phyloP scores from a whole-genome alignment of 768 basidiomycete species.

The Lentinula lateritia region DNA sequence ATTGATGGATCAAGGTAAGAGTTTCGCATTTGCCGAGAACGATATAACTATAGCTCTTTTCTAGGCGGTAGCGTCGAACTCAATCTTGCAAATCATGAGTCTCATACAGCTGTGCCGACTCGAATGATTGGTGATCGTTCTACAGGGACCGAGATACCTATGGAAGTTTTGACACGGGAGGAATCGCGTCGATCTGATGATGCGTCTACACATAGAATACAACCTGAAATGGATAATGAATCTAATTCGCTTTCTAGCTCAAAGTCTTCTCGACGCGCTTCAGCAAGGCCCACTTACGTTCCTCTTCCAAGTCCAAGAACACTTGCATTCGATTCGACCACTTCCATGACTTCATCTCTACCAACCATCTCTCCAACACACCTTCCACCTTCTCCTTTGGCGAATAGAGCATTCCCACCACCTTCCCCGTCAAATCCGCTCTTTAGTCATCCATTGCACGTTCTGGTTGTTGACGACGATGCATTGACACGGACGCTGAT shows the following conservation, averaged over 20 bases:
- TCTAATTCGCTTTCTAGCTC: slow-evolving; percentile 5
- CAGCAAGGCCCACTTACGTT: slow-evolving; percentile 31
- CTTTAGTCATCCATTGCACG: slow-evolving; percentile 51
- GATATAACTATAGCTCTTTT: slow-evolving; percentile 50
- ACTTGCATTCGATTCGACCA: slow-evolving; percentile 21
- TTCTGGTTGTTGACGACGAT: slow-evolving; percentile 85
- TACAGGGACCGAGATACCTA: slow-evolving; percentile 27
- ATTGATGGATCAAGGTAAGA: slow-evolving; percentile 57
- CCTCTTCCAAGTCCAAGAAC: slow-evolving; percentile 27
- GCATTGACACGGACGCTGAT: slow-evolving; percentile 74
- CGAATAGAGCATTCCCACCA: slow-evolving; percentile 17
- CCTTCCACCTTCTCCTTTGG: slow-evolving; percentile 2
- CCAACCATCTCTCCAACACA: background rate
- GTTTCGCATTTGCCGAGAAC: slow-evolving; percentile 28
- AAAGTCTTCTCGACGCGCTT: background rate
- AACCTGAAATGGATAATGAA: background rate
- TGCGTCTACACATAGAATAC: background rate
- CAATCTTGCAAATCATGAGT: slow-evolving; percentile 29
- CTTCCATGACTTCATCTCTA: background rate
- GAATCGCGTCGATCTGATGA: slow-evolving; percentile 7
- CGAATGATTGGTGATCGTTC: slow-evolving; percentile 38
- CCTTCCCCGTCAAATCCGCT: slow-evolving; percentile 29
- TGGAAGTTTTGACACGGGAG: slow-evolving; percentile 7
- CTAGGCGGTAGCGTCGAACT: slow-evolving; percentile 48
- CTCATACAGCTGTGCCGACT: slow-evolving; percentile 30